Percentiles rank a stretch among this genome's conserved stretches.
Evolutionary conservation across 371 early-diverging fungal species (phyloP).

Genomic region (Rhizopus arrhizus): DNA sequence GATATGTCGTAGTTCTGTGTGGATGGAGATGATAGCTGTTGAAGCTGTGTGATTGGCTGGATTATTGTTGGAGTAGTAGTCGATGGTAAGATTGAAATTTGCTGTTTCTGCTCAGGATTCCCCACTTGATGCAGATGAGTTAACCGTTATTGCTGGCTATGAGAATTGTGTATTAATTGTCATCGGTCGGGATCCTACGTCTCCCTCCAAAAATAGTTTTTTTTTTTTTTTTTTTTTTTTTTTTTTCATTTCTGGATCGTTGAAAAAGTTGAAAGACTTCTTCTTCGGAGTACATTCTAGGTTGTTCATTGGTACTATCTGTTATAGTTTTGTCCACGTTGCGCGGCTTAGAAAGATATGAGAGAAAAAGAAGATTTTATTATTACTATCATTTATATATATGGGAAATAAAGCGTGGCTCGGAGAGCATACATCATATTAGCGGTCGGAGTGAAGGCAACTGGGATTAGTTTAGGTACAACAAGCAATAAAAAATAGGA

Average conservation of each 20-base stretch:
- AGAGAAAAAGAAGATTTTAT: background rate
- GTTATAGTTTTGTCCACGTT: background rate
- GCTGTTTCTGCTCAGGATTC: background rate
- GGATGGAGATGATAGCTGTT: background rate
- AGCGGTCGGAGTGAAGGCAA: too few relatives aligned
- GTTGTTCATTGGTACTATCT: background rate
- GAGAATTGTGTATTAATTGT: too few relatives aligned
- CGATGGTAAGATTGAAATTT: background rate
- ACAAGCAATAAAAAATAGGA: too few relatives aligned
- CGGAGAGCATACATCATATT: too few relatives aligned
- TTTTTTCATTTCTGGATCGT: background rate
- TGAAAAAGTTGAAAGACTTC: background rate
- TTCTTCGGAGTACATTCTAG: background rate
- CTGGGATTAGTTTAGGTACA: too few relatives aligned
- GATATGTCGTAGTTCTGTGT: background rate
- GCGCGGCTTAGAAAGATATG: conserved; percentile 2
- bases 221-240: background rate
- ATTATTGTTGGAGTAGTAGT: background rate
- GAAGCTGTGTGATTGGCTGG: too few relatives aligned
- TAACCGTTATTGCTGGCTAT: too few relatives aligned
- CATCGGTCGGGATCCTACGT: too few relatives aligned
- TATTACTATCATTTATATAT: background rate
- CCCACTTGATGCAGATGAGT: too few relatives aligned
- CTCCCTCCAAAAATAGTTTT: too few relatives aligned
- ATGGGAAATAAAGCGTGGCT: too few relatives aligned